Conservation (phyloP, 2,329 filamentous ascomycete species). For the Trichoderma pleuroti region DNA sequence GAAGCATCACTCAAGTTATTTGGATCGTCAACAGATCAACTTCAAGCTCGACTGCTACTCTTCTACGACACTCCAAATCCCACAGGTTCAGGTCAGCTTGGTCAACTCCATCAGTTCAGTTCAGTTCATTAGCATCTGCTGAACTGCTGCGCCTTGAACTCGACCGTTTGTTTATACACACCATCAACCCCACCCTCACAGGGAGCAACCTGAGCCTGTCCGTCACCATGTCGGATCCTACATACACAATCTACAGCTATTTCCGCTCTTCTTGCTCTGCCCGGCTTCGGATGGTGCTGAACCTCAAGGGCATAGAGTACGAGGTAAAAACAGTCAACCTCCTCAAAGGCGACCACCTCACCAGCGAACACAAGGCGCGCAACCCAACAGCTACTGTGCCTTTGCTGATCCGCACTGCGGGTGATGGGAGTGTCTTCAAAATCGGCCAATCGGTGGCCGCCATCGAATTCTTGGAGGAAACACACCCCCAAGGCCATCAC, state of each 20-base stretch:
- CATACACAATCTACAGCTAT: conserved; percentile 54
- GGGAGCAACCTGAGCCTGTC: neutral
- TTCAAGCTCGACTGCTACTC: neutral
- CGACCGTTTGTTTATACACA: neutral
- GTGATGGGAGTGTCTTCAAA: conserved; percentile 32
- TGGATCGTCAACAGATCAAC: neutral
- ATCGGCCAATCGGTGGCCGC: conserved; percentile 57
- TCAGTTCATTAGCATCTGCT: too few species aligned
- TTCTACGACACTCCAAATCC: neutral
- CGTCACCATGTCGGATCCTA: conserved; percentile 19
- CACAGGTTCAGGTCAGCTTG: neutral
- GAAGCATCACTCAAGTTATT: neutral
- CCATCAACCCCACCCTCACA: neutral
- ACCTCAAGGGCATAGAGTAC: conserved; percentile 52
- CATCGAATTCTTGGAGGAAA: conserved; percentile 60
- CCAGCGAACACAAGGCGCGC: conserved; percentile 40
- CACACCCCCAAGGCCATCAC: conserved; percentile 36
- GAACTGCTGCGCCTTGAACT: neutral
- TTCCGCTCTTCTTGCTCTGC: conserved; percentile 62
- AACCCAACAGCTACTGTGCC: conserved; percentile 57
- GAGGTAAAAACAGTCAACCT: conserved; percentile 50
- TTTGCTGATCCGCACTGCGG: conserved; percentile 42
- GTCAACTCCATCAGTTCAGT: neutral
- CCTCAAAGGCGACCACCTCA: conserved; percentile 50
- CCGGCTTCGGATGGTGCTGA: conserved; percentile 57